These are phyloP conservation scores for Capniomyces stellatus DNA, from an alignment of 371 early-diverging fungal genomes.

Conservation along the genomic window DNA sequence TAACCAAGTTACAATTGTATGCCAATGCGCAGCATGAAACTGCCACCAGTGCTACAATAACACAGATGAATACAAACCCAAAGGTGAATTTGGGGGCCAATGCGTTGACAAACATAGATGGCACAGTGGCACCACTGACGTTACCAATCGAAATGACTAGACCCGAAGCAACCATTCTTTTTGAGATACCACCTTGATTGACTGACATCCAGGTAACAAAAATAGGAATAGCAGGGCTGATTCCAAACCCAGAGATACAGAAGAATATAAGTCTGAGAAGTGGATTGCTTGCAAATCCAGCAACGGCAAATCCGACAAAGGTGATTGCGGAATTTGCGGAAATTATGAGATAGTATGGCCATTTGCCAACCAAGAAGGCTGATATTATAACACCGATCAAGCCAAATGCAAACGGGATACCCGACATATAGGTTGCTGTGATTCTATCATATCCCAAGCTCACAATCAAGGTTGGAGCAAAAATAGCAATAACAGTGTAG, in stretches of 20 bases:
- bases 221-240: conserved; percentile 17
- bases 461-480: conserved; percentile 24
- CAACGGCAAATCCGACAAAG: neutral
- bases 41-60: conserved; percentile 8
- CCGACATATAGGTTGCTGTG: conserved; percentile 24
- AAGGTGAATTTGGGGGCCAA: conserved; percentile 17
- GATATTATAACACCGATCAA: conserved; percentile 15
- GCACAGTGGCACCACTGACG: conserved; percentile 8
- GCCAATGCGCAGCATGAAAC: conserved; percentile 12
- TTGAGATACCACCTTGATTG: conserved; percentile 17
- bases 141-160: conserved; percentile 9
- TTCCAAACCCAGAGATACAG: conserved; percentile 17
- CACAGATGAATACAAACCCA: conserved; percentile 12
- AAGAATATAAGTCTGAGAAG: conserved; percentile 5
- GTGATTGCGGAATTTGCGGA: neutral
- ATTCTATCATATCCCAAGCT: conserved; percentile 27
- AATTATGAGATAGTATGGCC: neutral
- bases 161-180: conserved; percentile 21
- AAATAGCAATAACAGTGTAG: conserved; percentile 15
- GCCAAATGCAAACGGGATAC: conserved; percentile 21
- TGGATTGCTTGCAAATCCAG: neutral
- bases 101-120: conserved; percentile 15
- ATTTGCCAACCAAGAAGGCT: conserved; percentile 8
- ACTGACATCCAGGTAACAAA: conserved; percentile 19
- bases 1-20: conserved; percentile 13